Evolutionary conservation across 129 eudicot genomes (phyloP).

Genomic region (Erigeron canadensis): DNA sequence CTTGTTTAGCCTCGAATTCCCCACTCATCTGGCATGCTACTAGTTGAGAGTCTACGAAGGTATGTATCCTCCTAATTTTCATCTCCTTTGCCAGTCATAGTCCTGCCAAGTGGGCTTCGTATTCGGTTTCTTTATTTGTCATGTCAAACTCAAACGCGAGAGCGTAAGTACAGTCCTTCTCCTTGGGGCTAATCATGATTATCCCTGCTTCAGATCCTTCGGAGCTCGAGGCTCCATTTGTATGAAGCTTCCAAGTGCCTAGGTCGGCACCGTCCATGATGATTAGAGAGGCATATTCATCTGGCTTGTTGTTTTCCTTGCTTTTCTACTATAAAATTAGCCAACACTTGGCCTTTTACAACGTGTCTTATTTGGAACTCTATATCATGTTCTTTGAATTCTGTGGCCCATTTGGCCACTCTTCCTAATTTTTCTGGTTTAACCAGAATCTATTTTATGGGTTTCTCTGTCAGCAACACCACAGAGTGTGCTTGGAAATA

Average conservation of each 20-base stretch:
- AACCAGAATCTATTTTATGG: background rate
- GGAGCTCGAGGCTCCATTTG: background rate
- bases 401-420: background rate
- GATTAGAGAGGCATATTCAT: too few species aligned
- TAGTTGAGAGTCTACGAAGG: background rate
- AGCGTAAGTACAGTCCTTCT: background rate
- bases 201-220: too few species aligned
- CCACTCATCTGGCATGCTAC: background rate
- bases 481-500: background rate
- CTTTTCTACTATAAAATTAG: background rate
- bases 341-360: background rate
- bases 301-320: background rate
- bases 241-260: background rate
- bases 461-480: background rate
- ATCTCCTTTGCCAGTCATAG: background rate
- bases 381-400: background rate
- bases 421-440: background rate
- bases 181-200: background rate
- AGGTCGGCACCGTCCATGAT: too few species aligned
- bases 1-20: background rate
- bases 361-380: background rate
- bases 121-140: background rate
- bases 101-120: background rate
- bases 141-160: too few species aligned
- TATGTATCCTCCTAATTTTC: background rate